A percentile compares a stretch with the other conserved stretches of the same genome.
Evolutionary conservation across 441 rosid species (phyloP).

Genomic region (Adansonia gregorii): DNA sequence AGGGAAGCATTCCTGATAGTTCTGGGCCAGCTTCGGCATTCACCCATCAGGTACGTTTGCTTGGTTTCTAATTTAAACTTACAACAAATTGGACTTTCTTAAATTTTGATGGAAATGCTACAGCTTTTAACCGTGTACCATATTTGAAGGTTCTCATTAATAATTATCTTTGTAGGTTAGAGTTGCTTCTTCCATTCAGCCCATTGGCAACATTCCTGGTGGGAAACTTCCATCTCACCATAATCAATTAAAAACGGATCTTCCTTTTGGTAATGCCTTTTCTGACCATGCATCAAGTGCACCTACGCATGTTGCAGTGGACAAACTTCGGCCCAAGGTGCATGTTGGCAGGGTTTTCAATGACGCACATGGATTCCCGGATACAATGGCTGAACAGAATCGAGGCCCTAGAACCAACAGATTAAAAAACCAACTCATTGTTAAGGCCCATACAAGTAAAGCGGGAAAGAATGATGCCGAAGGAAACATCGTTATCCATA

Average conservation of each 20-base stretch:
- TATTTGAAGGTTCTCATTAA: constrained; percentile 18
- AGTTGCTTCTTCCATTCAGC: constrained; percentile 49
- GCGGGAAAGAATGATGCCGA: constrained; percentile 59
- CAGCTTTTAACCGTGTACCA: neutral
- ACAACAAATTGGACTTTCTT: neutral
- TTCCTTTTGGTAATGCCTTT: constrained; percentile 44
- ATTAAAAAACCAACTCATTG: constrained; percentile 55
- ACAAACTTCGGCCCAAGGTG: constrained; percentile 55
- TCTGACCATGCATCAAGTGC: constrained; percentile 50
- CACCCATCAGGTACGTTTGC: constrained; percentile 50
- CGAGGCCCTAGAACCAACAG: constrained; percentile 65
- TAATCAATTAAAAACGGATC: constrained; percentile 47
- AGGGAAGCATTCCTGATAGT: constrained; percentile 48
- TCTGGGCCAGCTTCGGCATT: constrained; percentile 45
- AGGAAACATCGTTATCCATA: constrained; percentile 61
- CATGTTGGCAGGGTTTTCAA: constrained; percentile 43
- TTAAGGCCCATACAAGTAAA: constrained; percentile 63
- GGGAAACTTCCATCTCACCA: constrained; percentile 50
- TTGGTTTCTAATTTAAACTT: neutral
- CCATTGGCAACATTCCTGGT: constrained; percentile 45
- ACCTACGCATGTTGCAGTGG: constrained; percentile 40
- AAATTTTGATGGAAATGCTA: neutral
- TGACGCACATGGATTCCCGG: constrained; percentile 42
- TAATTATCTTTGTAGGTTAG: constrained; percentile 55
- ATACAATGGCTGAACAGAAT: constrained; percentile 58